A percentile compares a stretch with the other conserved stretches of the same genome.
These are phyloP conservation scores for Kazachstania kunashirensis DNA, from an alignment of 805 yeast genomes.

Conservation along the genomic window DNA sequence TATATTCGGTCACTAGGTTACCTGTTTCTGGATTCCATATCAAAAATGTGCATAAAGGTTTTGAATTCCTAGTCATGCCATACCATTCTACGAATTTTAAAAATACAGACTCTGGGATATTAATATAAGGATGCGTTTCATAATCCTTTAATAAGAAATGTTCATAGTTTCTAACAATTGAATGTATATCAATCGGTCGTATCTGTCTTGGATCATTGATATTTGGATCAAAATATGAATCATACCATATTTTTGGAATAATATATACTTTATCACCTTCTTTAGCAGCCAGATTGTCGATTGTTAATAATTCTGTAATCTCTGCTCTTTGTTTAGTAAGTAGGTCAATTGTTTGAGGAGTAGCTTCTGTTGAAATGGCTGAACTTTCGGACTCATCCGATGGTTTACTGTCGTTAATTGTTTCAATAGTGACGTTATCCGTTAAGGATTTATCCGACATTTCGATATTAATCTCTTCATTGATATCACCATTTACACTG, in stretches of 20 bases:
- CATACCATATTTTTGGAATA: conserved; percentile 39
- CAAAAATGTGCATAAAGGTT: conserved; percentile 32
- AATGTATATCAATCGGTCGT: conserved; percentile 40
- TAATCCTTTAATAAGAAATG: conserved; percentile 31
- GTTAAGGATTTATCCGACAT: conserved; percentile 1
- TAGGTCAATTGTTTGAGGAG: background rate
- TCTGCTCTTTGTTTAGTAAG: conserved; percentile 13
- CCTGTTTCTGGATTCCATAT: conserved; percentile 22
- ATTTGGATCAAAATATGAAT: conserved; percentile 31
- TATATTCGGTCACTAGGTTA: conserved; percentile 28
- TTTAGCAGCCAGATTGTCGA: conserved; percentile 11
- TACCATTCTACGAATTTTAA: conserved; percentile 42
- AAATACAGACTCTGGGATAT: conserved; percentile 39
- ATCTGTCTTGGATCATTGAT: conserved; percentile 25
- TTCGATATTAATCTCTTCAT: background rate
- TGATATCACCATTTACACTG: background rate
- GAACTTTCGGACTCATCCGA: background rate
- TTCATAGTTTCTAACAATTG: conserved; percentile 39
- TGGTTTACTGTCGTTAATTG: background rate
- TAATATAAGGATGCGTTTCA: conserved; percentile 22
- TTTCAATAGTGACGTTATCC: background rate
- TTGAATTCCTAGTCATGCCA: conserved; percentile 36
- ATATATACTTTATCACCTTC: conserved; percentile 44
- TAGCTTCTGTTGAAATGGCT: background rate
- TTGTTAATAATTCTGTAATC: conserved; percentile 10